Evolutionary conservation across 1,284 basidiomycete species (phyloP).

Genomic region (Irpex rosettiformis): DNA sequence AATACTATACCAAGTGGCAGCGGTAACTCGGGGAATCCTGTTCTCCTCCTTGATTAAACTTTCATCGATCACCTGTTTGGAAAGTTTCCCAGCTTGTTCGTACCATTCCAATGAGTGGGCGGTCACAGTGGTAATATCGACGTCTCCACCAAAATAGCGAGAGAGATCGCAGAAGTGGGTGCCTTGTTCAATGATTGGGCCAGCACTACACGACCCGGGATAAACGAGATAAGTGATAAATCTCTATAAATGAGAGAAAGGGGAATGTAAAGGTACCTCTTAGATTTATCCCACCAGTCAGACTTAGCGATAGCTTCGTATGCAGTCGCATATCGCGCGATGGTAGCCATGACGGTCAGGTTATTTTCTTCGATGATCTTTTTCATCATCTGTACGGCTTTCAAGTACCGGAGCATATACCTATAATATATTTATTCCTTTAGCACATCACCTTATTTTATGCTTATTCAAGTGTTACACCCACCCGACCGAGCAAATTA

Average conservation of each 20-base stretch:
- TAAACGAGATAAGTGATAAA: background rate
- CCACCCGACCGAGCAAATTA: constrained; percentile 89
- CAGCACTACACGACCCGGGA: constrained; percentile 49
- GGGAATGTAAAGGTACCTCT: constrained; percentile 67
- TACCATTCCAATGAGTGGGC: constrained; percentile 91
- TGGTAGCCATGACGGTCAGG: constrained; percentile 95
- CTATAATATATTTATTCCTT: too few species aligned
- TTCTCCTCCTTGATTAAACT: constrained; percentile 72
- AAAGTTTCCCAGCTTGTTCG: constrained; percentile 84
- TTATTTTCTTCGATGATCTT: constrained; percentile 93
- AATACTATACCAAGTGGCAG: constrained; percentile 62
- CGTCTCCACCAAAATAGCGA: constrained; percentile 97
- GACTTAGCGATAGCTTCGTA: constrained; percentile 89
- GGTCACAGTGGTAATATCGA: constrained; percentile 80
- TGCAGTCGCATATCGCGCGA: constrained; percentile 93
- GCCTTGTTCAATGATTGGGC: constrained; percentile 95
- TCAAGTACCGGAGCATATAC: constrained; percentile 91
- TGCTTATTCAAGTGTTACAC: too few species aligned
- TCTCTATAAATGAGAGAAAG: constrained; percentile 37
- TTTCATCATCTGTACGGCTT: constrained; percentile 98
- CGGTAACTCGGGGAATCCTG: constrained; percentile 77
- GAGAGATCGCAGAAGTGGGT: constrained; percentile 92
- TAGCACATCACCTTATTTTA: too few species aligned
- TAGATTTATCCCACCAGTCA: constrained; percentile 98
- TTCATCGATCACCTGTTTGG: constrained; percentile 82